Base-by-base conservation (phyloP, 108 stramenopile species). In the Pseudonitzschia multiseries region DNA sequence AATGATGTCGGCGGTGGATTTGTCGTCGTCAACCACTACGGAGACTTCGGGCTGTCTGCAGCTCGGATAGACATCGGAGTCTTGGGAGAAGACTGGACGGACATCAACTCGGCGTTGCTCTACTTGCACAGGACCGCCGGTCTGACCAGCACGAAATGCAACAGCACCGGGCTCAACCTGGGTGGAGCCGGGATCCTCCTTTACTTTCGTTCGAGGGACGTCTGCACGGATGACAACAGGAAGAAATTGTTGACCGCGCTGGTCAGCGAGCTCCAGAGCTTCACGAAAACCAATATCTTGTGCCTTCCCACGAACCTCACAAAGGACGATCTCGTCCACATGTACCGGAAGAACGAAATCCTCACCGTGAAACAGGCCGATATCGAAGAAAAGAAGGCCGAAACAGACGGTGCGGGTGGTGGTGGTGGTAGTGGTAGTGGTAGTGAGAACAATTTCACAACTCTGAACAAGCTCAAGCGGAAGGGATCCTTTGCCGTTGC, bases 11-110 rank as follows among this genome's bases (percentile, higher is more conserved):
- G 74, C 29, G 74, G 74, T 26, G 74, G 74, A 44, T 75, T 75
- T 48, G 42, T 75, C 10, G 67, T 75, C 28, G 74, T 75, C 24
- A 75, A 68, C 29, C 74, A 75, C 22, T 75, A 75, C 42, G 74
- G 74, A 21, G 74, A 68, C 33, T 57, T 68, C 32, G 21, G 53
- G 1, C 52, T 75, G 9, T 67, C 74, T 12, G 74, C 56, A 2
- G 74, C 74, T 46, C 41, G 74, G 22, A 44, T 75, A 0, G 57
- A 75, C 28, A 54, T 75, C 65, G 74, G 74, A 36, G 57, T 75
- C 22, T 26, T 75, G 4, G 74, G 74, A 22, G 42, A 59, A 17
- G 65, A 65, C 42, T 75, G 74, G 74, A 53, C 20, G 17, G 52
- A 44, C 26, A 53, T 75, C 20, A 66, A 75, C 54, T 65, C 56